These are phyloP conservation scores for Reutealis trisperma DNA, from an alignment of 345 rosid species.

Conservation along the genomic window DNA sequence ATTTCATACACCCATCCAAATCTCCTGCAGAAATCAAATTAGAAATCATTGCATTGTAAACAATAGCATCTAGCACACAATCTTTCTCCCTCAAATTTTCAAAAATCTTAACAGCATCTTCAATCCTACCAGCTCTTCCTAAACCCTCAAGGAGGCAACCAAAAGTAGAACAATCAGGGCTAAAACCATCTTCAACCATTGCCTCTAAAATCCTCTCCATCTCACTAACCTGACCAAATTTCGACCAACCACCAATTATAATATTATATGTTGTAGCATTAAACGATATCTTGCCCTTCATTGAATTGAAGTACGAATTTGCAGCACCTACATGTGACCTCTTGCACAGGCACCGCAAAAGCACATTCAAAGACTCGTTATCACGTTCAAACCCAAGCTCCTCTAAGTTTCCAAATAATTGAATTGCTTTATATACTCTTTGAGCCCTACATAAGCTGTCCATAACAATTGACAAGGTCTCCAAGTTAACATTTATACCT, in stretches of 20 bases:
- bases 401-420: constrained; percentile 49
- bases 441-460: constrained; percentile 58
- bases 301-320: constrained; percentile 49
- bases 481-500: constrained; percentile 39
- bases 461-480: constrained; percentile 54
- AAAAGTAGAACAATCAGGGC: constrained; percentile 55
- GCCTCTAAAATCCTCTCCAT: constrained; percentile 60
- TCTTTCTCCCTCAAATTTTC: constrained; percentile 51
- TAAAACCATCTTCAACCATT: constrained; percentile 59
- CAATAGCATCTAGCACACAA: constrained; percentile 45
- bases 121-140: constrained; percentile 73
- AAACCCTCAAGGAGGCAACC: constrained; percentile 66
- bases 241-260: constrained; percentile 77
- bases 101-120: constrained; percentile 64
- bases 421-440: constrained; percentile 53
- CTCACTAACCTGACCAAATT: constrained; percentile 55
- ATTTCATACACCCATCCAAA: constrained; percentile 58
- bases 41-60: constrained; percentile 75
- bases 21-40: constrained; percentile 55
- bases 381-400: constrained; percentile 53
- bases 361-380: constrained; percentile 61
- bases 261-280: constrained; percentile 57
- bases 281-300: constrained; percentile 52
- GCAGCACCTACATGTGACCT: constrained; percentile 77
- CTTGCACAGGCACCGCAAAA: constrained; percentile 63